Percentiles rank a stretch among this genome's conserved stretches.
Conservation (phyloP, 768 basidiomycete genomes). For the Lentinus brumalis region DNA sequence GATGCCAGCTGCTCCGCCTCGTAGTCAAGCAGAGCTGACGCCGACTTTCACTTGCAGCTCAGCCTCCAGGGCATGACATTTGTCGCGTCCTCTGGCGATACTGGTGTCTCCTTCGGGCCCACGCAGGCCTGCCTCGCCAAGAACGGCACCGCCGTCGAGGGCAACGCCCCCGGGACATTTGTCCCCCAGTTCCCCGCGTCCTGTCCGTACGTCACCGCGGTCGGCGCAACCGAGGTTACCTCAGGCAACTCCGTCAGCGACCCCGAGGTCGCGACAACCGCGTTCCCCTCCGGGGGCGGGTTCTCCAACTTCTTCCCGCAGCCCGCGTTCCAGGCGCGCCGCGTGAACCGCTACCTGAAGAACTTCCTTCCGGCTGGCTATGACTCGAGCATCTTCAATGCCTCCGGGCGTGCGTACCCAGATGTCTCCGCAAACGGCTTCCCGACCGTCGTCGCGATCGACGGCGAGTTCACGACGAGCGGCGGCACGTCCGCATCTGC, state of each 20-base stretch:
- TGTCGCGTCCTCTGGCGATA: slow-evolving; percentile 45
- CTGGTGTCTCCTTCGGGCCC: slow-evolving; percentile 40
- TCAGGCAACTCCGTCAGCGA: slow-evolving; percentile 24
- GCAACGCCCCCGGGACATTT: neutral
- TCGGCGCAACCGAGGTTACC: slow-evolving; percentile 38
- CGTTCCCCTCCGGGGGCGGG: slow-evolving; percentile 39
- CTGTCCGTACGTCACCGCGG: slow-evolving; percentile 41
- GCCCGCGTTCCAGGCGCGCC: slow-evolving; percentile 37
- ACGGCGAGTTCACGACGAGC: neutral
- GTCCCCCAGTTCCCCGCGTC: slow-evolving; percentile 15
- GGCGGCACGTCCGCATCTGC: slow-evolving; percentile 34
- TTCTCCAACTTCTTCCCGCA: slow-evolving; percentile 43
- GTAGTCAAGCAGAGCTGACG: too few species aligned
- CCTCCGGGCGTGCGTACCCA: slow-evolving; percentile 33
- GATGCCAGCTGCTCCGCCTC: neutral
- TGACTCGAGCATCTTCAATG: slow-evolving; percentile 33
- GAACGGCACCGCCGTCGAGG: slow-evolving; percentile 22
- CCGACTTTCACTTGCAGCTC: slow-evolving; percentile 14
- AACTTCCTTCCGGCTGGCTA: slow-evolving; percentile 33
- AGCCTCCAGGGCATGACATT: slow-evolving; percentile 36
- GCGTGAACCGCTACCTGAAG: slow-evolving; percentile 29
- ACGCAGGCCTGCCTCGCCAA: slow-evolving; percentile 30
- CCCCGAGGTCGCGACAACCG: slow-evolving; percentile 36
- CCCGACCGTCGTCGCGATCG: slow-evolving; percentile 28
- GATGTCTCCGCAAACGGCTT: slow-evolving; percentile 36